Conservation (phyloP, 2,329 filamentous ascomycete species). For the Macrophomina pseudophaseolina region DNA sequence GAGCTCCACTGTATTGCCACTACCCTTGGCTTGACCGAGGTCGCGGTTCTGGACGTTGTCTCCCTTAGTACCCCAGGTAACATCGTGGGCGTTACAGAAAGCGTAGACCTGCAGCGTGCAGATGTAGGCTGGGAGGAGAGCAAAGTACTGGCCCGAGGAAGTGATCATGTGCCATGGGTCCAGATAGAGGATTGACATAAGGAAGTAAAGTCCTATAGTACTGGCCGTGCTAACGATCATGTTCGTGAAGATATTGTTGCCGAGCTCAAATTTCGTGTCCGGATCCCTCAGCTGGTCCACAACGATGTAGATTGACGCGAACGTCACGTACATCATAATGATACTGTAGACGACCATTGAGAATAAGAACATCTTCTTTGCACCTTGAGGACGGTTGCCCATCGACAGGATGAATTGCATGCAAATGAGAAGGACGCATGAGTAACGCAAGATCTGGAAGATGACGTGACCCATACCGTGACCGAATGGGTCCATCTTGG, state of each 20-base stretch:
- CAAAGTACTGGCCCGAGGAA: constrained; percentile 86
- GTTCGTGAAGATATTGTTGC: constrained; percentile 93
- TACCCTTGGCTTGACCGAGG: constrained; percentile 81
- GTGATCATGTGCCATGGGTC: constrained; percentile 99
- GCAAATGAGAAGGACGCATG: constrained; percentile 83
- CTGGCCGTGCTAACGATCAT: constrained; percentile 88
- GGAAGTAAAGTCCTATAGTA: constrained; percentile 90
- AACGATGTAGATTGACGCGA: constrained; percentile 87
- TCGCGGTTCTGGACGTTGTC: constrained; percentile 96
- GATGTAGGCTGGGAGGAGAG: constrained; percentile 90
- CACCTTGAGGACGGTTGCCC: constrained; percentile 93
- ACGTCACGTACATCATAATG: constrained; percentile 96
- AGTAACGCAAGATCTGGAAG: constrained; percentile 85
- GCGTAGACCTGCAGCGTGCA: constrained; percentile 98
- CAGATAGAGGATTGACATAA: constrained; percentile 95
- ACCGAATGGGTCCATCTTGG: constrained; percentile 84
- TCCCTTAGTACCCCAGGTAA: constrained; percentile 98
- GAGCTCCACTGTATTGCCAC: constrained; percentile 79
- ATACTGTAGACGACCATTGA: constrained; percentile 89
- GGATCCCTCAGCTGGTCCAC: constrained; percentile 72
- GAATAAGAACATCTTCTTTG: constrained; percentile 84
- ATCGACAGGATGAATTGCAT: constrained; percentile 96
- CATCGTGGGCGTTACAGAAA: constrained; percentile 98
- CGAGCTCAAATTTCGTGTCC: constrained; percentile 62
- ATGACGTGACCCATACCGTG: constrained; percentile 83